Percentiles rank a stretch among this genome's conserved stretches.
phyloP scores from a whole-genome alignment of 75 land plant genomes.

The Sequoiadendron giganteum region DNA sequence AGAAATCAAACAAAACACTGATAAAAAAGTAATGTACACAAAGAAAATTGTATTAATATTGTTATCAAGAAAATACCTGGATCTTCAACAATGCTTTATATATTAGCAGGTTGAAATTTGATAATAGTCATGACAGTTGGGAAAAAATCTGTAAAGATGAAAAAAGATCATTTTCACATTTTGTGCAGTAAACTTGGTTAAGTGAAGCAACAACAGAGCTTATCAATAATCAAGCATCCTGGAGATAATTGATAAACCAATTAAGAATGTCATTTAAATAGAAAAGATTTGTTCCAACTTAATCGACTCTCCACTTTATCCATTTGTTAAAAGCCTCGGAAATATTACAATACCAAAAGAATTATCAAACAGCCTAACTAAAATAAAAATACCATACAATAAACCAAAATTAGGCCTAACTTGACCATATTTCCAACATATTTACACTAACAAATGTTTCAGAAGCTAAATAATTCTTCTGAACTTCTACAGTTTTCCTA shows the following conservation, averaged over 20 bases:
- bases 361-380: background rate
- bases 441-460: background rate
- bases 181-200: background rate
- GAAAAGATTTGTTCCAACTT: background rate
- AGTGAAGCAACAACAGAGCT: background rate
- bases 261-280: background rate
- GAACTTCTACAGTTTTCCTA: background rate
- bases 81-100: background rate
- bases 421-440: background rate
- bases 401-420: background rate
- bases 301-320: background rate
- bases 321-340: background rate
- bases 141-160: conserved; percentile 2
- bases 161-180: background rate
- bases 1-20: background rate
- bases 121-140: background rate
- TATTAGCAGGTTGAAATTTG: background rate
- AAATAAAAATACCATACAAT: background rate
- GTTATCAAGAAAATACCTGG: background rate
- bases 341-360: background rate
- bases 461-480: background rate
- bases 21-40: background rate
- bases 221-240: background rate
- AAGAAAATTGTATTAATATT: background rate
- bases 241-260: background rate